Evolutionary conservation across 2,329 filamentous ascomycete species (phyloP).

Genomic region (Fusarium brachygibbosum): DNA sequence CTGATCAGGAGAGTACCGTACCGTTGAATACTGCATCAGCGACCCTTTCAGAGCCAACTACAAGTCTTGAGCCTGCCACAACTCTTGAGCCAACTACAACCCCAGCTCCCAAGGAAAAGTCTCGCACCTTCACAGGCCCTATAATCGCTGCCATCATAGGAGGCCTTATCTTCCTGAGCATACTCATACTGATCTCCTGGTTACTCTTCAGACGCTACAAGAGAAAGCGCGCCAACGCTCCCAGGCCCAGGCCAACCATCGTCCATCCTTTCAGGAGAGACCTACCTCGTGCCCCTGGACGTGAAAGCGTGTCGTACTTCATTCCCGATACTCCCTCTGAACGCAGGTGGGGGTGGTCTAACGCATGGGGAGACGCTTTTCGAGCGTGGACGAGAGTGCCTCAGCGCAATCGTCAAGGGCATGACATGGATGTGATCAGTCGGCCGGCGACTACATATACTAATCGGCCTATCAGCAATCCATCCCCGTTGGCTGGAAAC

Average conservation of each 20-base stretch:
- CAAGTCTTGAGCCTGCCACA: background rate
- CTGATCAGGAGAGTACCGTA: background rate
- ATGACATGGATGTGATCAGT: background rate
- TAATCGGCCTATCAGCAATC: background rate
- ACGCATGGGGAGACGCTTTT: background rate
- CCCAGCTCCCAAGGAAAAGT: background rate
- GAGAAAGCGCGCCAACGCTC: background rate
- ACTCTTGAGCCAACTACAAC: background rate
- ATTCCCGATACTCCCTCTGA: background rate
- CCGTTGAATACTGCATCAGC: background rate
- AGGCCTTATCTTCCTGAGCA: background rate
- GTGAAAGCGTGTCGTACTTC: background rate
- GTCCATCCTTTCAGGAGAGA: background rate
- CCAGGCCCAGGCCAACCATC: background rate
- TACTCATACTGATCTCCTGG: background rate
- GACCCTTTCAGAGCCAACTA: background rate
- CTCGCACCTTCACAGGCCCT: no score
- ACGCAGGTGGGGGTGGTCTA: background rate
- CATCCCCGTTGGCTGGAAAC: no score
- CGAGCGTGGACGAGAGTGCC: background rate
- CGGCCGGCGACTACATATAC: background rate
- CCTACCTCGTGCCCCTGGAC: background rate
- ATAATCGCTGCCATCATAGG: background rate
- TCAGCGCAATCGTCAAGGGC: no score
- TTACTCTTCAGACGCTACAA: background rate